Evolutionary conservation across 345 rosid species (phyloP), one percentile per base, ranked within the genome.

Genomic region (Psidium friedrichsthalianum): DNA sequence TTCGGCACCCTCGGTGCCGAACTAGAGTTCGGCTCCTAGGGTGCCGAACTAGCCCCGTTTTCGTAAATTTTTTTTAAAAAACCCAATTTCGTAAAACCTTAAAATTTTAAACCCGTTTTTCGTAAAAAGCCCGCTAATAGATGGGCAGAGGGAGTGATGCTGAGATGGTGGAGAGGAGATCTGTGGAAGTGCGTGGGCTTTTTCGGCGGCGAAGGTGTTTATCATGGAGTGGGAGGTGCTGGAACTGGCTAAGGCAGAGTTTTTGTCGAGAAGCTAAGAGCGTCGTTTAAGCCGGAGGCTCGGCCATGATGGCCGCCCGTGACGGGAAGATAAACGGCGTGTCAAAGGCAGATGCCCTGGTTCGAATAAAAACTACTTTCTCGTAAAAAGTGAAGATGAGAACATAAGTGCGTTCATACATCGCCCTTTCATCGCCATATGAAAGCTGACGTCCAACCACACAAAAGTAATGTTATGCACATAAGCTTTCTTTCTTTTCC

Each of bases 151-250:
- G 56, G 87, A 86, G 7, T 92, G 4, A 87, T 54, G 49, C 36
- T 1, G 32, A 84, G 92, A n/a, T 90, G 61, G 88, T 90, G 61
- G 88, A 56, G n/a, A 24, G 64, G n/a, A 52, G 14, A 91, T 88
- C 3, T n/a, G 89, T 90, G 10, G 83, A 84, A 24, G 91, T 92
- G 32, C n/a, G 89, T 27, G 12, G 83, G 42, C 47, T 12, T 27
- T 49, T 82, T 52, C 55, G 36, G 54, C 36, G 12, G 54, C 54
- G 32, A 82, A 52, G 83, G 36, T 1, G 58, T 51, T 14, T 27
- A 54, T 82, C 83, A 82, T n/a, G 42, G 57, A 18, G 55, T 51
- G 55, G 55, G 83, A 82, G 83, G 9, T 82, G 11, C 1, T 5
- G 7, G 55, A 82, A 1, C 22, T 40, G 1, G 22, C 56, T 4